Base-by-base conservation (phyloP, 352 stramenopile genomes). In the Globisporangium emineosum region DNA sequence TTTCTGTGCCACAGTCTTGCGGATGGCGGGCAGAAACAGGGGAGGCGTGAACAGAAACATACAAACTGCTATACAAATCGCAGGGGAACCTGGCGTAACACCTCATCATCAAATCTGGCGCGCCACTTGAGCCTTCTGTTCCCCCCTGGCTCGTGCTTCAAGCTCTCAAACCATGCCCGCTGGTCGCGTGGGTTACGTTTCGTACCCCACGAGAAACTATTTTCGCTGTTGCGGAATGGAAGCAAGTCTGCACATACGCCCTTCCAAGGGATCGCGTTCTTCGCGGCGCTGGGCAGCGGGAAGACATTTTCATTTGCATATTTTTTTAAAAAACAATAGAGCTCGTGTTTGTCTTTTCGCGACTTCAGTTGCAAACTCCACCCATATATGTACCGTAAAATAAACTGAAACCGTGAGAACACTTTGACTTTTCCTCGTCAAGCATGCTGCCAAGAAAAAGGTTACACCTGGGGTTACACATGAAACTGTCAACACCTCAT, bases 51-150 rank as follows among this genome's bases (percentile, higher is more conserved):
- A n/a, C n/a, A n/a, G n/a, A n/a, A n/a, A n/a, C 51, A 42, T 57
- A 57, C 51, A 57, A 56, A 40, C 8, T 27, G 8, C 51, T 17
- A 57, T 57, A 57, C 51, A 57, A 57, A 53, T 47, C 40, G 6
- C 40, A 47, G 40, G 17, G 40, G 40, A 47, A 47, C 40, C 19
- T 9, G 40, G 17, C 40, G 17, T 12, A 19, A 19, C 15, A 23
- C 12, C 47, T 53, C 47, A 53, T 29, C 47, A 53, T n/a, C 40
- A 45, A 19, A 45, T 45, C 40, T 47, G 40, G 40, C 40, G 40
- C 40, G 40, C 40, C 40, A 47, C 40, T 45, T 45, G 15, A 23
- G 17, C 40, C 40, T 45, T 45, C 37, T 47, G 40, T 47, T 47
- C 40, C 40, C 40, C 40, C 40, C 15, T 10, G 8, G 33, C 33